These are phyloP conservation scores for Leptographium lundbergii DNA, from an alignment of 2,329 filamentous ascomycete genomes.

Conservation along the genomic window DNA sequence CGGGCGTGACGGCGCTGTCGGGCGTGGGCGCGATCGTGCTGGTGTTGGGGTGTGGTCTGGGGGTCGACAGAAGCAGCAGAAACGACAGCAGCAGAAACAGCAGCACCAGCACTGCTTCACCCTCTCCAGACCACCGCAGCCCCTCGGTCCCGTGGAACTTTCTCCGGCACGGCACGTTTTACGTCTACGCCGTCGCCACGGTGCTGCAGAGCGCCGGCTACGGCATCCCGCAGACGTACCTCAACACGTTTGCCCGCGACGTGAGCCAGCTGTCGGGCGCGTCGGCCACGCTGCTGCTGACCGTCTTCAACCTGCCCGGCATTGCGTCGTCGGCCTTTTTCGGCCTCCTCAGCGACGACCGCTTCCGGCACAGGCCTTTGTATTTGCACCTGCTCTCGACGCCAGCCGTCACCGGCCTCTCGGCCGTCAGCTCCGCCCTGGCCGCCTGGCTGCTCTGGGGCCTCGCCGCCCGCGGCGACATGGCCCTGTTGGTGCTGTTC, in stretches of 20 bases:
- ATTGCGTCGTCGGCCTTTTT: conserved; percentile 2
- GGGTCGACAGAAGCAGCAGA: no score
- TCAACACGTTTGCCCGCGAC: not conserved
- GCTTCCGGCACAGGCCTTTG: not conserved
- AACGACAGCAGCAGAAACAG: not conserved
- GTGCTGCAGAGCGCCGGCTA: conserved; percentile 2
- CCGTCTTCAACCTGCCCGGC: conserved; percentile 1
- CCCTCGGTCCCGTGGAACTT: not conserved
- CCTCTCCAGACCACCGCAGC: no score
- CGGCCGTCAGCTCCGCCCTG: not conserved
- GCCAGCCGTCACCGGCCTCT: not conserved
- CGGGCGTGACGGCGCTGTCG: not conserved
- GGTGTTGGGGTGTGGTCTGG: no score
- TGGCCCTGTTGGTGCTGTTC: conserved; percentile 1
- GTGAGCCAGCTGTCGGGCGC: not conserved
- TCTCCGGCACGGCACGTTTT: not conserved
- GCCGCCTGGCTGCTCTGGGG: conserved; percentile 3
- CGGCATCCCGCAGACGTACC: conserved; percentile 3
- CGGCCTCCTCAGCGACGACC: conserved; percentile 2
- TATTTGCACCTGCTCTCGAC: not conserved
- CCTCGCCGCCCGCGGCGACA: not conserved
- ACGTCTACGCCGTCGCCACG: conserved; percentile 2
- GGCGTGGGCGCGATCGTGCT: not conserved
- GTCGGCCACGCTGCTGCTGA: conserved; percentile 1
- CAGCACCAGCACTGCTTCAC: no score